Evolutionary conservation across 2,329 filamentous ascomycete species (phyloP), one percentile per base, ranked within the genome.

Genomic region (Tolypocladium album): DNA sequence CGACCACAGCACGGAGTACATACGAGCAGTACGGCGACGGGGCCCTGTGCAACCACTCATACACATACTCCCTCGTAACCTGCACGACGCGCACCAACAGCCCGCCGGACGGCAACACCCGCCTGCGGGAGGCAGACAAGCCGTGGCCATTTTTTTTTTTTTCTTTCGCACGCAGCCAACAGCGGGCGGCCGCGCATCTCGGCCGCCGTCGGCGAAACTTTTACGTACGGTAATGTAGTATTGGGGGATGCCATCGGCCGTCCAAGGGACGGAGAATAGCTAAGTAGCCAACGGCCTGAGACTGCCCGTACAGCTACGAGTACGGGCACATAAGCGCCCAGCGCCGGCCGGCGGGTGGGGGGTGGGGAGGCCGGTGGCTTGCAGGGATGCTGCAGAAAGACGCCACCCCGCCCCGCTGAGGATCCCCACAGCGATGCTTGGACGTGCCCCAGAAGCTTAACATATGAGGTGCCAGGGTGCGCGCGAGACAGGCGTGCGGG

Each of bases 161-260:
- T 9, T 40, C 15, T 20, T 22, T n/a, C 34, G 36, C 55, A 24
- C 22, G 55, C 55, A 17, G 55, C 34, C 55, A 39, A 43, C 38
- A 34, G 53, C 36, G 24, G 40, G 39, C 31, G 34, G 52, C 52
- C 1, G 31, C 34, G 34, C 53, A 24, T 36, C 56, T 60, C 59
- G 59, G 59, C 39, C 42, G 45, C 8, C 22, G 59, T 60, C 59
- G 59, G 59, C 47, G 59, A 55, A 55, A 58, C 39, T 60, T 56
- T 58, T 47, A 60, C 56, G 47, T 50, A 58, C 38, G n/a, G 47
- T 2, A 3, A 9, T 20, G n/a, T 22, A 4, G 34, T 15, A 12
- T 47, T 17, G 45, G 22, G 11, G 24, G 22, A 24, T 27, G 45
- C 22, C 45, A 17, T 47, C 22, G 45, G 7, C 6, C 22, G 43